Conservation (phyloP, 2,329 filamentous ascomycete genomes). For the Hymenoscyphus fraxineus region DNA sequence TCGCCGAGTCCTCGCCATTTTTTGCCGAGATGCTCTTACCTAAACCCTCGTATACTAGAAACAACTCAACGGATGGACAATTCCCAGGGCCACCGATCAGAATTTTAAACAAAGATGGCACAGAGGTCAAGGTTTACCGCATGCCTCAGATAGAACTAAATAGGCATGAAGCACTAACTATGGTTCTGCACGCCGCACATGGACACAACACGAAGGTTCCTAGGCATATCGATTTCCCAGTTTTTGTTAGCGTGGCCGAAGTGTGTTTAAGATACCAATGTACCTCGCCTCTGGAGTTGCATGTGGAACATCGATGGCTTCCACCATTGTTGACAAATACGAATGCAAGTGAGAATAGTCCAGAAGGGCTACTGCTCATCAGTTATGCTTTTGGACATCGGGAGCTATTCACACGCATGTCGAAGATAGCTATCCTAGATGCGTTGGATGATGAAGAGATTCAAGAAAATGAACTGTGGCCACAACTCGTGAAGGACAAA, state of each 20-base stretch:
- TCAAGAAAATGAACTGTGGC: slow-evolving; percentile 42
- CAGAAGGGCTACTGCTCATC: slow-evolving; percentile 48
- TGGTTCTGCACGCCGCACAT: slow-evolving; percentile 50
- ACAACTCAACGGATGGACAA: slow-evolving; percentile 23
- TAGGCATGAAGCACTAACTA: slow-evolving; percentile 40
- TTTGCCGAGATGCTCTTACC: slow-evolving; percentile 46
- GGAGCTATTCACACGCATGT: slow-evolving; percentile 47
- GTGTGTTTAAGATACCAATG: slow-evolving; percentile 48
- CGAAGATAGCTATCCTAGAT: slow-evolving; percentile 47
- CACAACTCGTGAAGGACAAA: slow-evolving; percentile 44
- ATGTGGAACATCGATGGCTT: slow-evolving; percentile 50
- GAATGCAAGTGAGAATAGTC: slow-evolving; percentile 43
- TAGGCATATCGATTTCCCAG: slow-evolving; percentile 43
- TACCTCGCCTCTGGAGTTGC: slow-evolving; percentile 47
- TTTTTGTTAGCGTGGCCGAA: slow-evolving; percentile 51
- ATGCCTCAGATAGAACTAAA: slow-evolving; percentile 52
- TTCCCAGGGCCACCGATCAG: slow-evolving; percentile 33
- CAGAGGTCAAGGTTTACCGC: slow-evolving; percentile 45
- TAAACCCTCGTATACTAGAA: slow-evolving; percentile 14
- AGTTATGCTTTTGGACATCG: slow-evolving; percentile 50
- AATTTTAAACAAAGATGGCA: slow-evolving; percentile 42
- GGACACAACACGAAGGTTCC: slow-evolving; percentile 47
- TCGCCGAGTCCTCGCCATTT: slow-evolving; percentile 49
- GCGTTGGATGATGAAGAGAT: slow-evolving; percentile 43
- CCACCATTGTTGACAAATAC: slow-evolving; percentile 49